Conservation (phyloP, 2,329 filamentous ascomycete genomes). For the Cytospora piceicola region DNA sequence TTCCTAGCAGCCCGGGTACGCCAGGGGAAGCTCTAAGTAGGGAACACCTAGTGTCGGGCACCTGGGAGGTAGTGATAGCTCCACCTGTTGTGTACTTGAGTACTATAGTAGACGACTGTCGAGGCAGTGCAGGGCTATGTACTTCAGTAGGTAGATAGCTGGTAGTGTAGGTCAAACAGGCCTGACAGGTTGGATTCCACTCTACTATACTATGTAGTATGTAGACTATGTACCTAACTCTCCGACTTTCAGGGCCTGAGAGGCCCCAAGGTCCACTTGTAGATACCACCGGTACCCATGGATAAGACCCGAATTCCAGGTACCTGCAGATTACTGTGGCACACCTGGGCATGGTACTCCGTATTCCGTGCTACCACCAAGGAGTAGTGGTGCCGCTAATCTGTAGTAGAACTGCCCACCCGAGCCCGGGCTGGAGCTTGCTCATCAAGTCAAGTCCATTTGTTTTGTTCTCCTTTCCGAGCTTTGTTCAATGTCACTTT, state of each 20-base stretch:
- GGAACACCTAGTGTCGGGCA: no score
- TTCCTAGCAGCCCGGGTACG: not conserved
- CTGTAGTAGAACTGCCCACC: not conserved
- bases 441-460: not conserved
- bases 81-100: no score
- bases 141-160: no score
- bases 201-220: no score
- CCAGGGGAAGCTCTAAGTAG: not conserved
- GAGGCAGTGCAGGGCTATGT: no score
- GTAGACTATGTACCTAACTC: no score
- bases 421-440: not conserved
- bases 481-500: constrained; percentile 1
- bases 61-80: no score
- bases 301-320: not conserved
- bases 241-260: not conserved
- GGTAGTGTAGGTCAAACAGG: no score
- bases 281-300: not conserved
- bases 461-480: not conserved
- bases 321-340: constrained; percentile 1
- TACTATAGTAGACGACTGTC: no score
- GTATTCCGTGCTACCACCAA: not conserved
- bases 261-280: not conserved
- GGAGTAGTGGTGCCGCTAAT: constrained; percentile 3
- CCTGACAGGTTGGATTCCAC: no score
- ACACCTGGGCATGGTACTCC: not conserved